Evolutionary conservation across 768 basidiomycete species (phyloP), one percentile per base, ranked within the genome.

Genomic region (Paxillus rubicundulus): DNA sequence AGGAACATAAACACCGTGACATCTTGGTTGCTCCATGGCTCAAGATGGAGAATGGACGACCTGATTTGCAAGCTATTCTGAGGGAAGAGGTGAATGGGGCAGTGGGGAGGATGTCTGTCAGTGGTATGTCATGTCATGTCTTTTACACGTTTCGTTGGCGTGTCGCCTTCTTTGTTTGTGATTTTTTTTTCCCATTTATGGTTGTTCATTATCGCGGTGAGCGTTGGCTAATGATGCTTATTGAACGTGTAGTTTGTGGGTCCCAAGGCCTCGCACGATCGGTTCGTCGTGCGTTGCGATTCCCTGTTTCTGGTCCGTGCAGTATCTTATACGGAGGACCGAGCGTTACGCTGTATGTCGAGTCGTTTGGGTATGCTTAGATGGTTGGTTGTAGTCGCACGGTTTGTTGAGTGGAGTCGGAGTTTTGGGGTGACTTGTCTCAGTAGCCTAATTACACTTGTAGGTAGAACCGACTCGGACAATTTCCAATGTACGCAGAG

Each of bases 71-170:
- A 6, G 52, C 55, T 0, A 59, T 81, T 2, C 43, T 82, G 2
- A 50, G 58, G 2, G 65, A 69, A 12, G 78, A 81, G 53, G 70
- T 76, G 9, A 59, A 40, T 2, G 53, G 55, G 6, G 66, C 68
- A 7, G 57, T 56, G 3, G 80, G 77, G 7, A 64, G 69, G 5
- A 68, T 81, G 59, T 74, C 76, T 8, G 74, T 83, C 28, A 78
- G 71, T 28, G 81, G 82, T 80, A 50, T 8, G 74, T 68, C 24
- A 1, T 9, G 13, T 33, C 12, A 14, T 13, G 16, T 27, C 4
- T n/a, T 20, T 4, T 2, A 24, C 24, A 5, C 6, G 24, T 24
- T 24, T 24, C 24, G 3, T 24, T 24, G 24, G 24, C 2, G 24
- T 51, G 9, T 60, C 30, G 1, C 10, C 10, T 30, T 9, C 9